Conservation (phyloP, 2,329 filamentous ascomycete genomes). For the Claviceps sp. region DNA sequence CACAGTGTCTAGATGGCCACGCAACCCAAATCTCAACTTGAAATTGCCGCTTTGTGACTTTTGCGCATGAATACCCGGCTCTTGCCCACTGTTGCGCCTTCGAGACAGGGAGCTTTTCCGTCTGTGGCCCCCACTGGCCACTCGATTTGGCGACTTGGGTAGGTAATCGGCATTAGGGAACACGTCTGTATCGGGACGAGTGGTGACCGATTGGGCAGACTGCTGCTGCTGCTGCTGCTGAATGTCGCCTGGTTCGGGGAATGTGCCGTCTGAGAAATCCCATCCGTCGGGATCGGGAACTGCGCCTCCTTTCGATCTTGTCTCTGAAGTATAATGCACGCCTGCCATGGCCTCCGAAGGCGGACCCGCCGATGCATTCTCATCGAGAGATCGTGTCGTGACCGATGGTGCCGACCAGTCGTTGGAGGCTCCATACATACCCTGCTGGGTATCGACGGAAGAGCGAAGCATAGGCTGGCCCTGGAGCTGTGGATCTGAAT, state of each 20-base stretch:
- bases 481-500: constrained; percentile 28
- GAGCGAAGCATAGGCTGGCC: constrained; percentile 39
- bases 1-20: constrained; percentile 87
- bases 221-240: constrained; percentile 18
- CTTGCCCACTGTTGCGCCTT: constrained; percentile 56
- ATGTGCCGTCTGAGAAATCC: constrained; percentile 80
- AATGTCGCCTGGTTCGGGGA: constrained; percentile 38
- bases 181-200: constrained; percentile 71
- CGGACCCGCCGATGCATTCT: constrained; percentile 16
- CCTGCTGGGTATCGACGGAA: constrained; percentile 33
- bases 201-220: constrained; percentile 32
- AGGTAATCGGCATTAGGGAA: constrained; percentile 74
- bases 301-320: constrained; percentile 31
- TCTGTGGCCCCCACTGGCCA: constrained; percentile 49
- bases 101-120: constrained; percentile 70
- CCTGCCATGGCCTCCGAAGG: constrained; percentile 26
- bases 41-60: constrained; percentile 66
- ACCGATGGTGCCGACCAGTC: constrained; percentile 23
- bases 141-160: constrained; percentile 66
- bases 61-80: constrained; percentile 38
- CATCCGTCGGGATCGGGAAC: constrained; percentile 58
- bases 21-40: constrained; percentile 81
- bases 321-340: constrained; percentile 27
- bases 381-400: constrained; percentile 22
- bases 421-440: constrained; percentile 23